phyloP scores from a whole-genome alignment of 2,329 filamentous ascomycete genomes.

The Trichoderma semiorbis region DNA sequence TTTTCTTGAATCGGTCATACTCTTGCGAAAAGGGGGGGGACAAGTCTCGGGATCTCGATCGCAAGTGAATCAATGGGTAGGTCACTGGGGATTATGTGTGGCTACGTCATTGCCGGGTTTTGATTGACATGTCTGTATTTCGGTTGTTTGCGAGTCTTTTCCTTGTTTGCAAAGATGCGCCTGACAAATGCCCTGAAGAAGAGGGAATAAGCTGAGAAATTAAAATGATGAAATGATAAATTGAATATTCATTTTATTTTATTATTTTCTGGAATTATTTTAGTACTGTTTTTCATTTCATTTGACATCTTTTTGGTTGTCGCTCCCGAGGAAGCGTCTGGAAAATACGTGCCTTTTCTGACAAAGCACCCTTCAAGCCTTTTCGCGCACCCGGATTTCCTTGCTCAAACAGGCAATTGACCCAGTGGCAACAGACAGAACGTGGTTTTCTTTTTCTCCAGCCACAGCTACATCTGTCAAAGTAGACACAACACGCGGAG shows the following conservation, averaged over 20 bases:
- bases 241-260: neutral
- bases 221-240: neutral
- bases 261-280: neutral
- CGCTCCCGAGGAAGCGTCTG: neutral
- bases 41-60: slow-evolving; percentile 3
- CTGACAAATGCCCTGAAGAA: neutral
- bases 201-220: neutral
- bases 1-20: neutral
- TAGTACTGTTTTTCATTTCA: neutral
- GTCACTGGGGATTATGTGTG: neutral
- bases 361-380: neutral
- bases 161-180: neutral
- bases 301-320: neutral
- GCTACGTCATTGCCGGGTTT: slow-evolving; percentile 1
- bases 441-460: neutral
- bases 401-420: neutral
- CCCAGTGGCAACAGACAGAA: neutral
- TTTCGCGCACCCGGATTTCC: neutral
- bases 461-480: neutral
- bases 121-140: neutral
- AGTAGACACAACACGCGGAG: neutral
- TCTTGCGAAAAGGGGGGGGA: neutral
- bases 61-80: neutral
- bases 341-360: neutral
- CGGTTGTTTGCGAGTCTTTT: neutral